Percentiles rank a stretch among this genome's conserved stretches.
Conservation (phyloP, 768 basidiomycete genomes). For the Pleurotus eryngii region DNA sequence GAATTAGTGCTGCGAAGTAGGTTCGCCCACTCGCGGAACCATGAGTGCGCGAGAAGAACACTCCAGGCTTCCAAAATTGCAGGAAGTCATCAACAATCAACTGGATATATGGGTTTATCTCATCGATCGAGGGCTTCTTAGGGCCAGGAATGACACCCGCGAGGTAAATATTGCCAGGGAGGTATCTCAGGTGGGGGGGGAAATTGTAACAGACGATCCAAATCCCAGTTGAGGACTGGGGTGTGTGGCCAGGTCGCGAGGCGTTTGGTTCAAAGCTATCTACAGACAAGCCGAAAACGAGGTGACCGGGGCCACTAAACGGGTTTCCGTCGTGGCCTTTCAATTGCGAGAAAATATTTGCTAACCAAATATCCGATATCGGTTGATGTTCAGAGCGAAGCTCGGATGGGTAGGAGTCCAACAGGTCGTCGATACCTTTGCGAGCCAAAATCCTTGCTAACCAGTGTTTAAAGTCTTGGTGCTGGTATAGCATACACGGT, state of each 20-base stretch:
- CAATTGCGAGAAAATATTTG: too few species aligned
- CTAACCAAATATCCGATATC: too few species aligned
- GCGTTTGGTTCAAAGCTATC: neutral
- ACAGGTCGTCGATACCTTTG: slow-evolving; percentile 21
- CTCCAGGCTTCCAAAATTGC: neutral
- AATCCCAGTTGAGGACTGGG: neutral
- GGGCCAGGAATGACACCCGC: slow-evolving; percentile 5
- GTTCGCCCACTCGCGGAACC: neutral
- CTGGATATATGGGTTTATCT: neutral
- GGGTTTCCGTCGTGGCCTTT: too few species aligned
- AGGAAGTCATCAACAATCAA: neutral
- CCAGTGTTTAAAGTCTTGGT: slow-evolving; percentile 22
- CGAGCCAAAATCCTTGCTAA: slow-evolving; percentile 20
- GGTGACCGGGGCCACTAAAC: neutral
- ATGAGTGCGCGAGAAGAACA: neutral
- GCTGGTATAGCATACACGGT: slow-evolving; percentile 10
- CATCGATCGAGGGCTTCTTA: neutral
- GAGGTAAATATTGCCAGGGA: slow-evolving; percentile 1
- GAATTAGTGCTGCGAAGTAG: too few species aligned
- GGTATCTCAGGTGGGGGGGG: neutral
- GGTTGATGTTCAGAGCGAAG: too few species aligned
- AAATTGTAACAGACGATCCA: neutral
- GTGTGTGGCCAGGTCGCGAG: neutral
- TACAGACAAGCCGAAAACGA: neutral
- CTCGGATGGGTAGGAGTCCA: slow-evolving; percentile 13